phyloP scores from a whole-genome alignment of 2,329 filamentous ascomycete species.

The Botrytis cinerea region DNA sequence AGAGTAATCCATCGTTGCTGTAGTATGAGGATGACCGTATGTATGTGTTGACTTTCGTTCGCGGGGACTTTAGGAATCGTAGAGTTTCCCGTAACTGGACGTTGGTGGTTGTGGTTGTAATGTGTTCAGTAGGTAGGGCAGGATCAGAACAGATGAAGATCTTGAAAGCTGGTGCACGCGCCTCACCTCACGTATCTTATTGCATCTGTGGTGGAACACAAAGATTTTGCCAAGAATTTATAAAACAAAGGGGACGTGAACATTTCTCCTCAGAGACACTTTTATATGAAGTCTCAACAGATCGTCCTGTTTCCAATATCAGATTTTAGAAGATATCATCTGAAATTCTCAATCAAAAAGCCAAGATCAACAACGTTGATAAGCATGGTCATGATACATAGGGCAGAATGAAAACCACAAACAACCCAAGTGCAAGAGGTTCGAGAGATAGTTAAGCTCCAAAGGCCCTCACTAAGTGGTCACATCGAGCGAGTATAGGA shows the following conservation, averaged over 20 bases:
- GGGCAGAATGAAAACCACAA: neutral
- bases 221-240: constrained; percentile 10
- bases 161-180: constrained; percentile 11
- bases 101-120: constrained; percentile 10
- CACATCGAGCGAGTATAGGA: neutral
- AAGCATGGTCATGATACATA: neutral
- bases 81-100: neutral
- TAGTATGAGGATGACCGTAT: neutral
- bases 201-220: neutral
- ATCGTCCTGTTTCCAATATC: too few relatives aligned
- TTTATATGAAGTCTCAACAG: neutral
- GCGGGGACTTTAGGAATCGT: neutral
- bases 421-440: neutral
- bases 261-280: neutral
- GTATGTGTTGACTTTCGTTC: neutral
- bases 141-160: neutral
- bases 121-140: constrained; percentile 9
- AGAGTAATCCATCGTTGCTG: constrained; percentile 75
- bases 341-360: neutral
- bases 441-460: neutral
- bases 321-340: too few relatives aligned
- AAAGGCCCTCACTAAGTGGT: neutral
- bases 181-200: neutral
- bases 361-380: neutral
- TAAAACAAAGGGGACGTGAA: constrained; percentile 4